A percentile compares a stretch with the other conserved stretches of the same genome.
These are phyloP conservation scores for Colletotrichum scovillei DNA, from an alignment of 2,329 filamentous ascomycete genomes.

Conservation along the genomic window DNA sequence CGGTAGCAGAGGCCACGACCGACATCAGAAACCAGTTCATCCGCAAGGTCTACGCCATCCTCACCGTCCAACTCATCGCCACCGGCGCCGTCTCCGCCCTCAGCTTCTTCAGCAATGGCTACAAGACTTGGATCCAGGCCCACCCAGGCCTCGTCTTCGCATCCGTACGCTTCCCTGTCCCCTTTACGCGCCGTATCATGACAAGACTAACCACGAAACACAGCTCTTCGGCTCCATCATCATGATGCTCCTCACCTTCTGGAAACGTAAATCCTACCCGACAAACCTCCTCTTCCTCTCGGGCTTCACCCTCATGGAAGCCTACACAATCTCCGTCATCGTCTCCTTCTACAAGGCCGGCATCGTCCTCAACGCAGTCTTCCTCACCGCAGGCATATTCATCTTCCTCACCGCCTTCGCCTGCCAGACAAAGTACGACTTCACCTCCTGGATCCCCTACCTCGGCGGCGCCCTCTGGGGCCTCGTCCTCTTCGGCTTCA, in stretches of 20 bases:
- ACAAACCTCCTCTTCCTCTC: slow-evolving; percentile 93
- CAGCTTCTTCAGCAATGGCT: slow-evolving; percentile 84
- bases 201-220: slow-evolving; percentile 36
- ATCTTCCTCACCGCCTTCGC: slow-evolving; percentile 86
- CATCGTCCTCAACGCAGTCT: slow-evolving; percentile 89
- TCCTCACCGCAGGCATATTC: slow-evolving; percentile 88
- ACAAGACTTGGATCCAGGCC: slow-evolving; percentile 87
- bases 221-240: slow-evolving; percentile 82
- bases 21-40: slow-evolving; percentile 98
- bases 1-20: slow-evolving; percentile 91
- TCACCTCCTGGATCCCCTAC: slow-evolving; percentile 96
- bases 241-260: slow-evolving; percentile 90
- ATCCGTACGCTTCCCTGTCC: slow-evolving; percentile 65
- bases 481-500: slow-evolving; percentile 91
- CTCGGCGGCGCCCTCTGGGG: slow-evolving; percentile 92
- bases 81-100: slow-evolving; percentile 84
- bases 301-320: slow-evolving; percentile 91
- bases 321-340: slow-evolving; percentile 92
- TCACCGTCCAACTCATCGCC: slow-evolving; percentile 92
- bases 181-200: neutral
- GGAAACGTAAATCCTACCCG: slow-evolving; percentile 96
- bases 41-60: slow-evolving; percentile 96
- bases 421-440: slow-evolving; percentile 98
- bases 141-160: slow-evolving; percentile 88
- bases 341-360: slow-evolving; percentile 88